phyloP scores from a whole-genome alignment of 768 basidiomycete species.

The Kwoniella mangroviensis region DNA sequence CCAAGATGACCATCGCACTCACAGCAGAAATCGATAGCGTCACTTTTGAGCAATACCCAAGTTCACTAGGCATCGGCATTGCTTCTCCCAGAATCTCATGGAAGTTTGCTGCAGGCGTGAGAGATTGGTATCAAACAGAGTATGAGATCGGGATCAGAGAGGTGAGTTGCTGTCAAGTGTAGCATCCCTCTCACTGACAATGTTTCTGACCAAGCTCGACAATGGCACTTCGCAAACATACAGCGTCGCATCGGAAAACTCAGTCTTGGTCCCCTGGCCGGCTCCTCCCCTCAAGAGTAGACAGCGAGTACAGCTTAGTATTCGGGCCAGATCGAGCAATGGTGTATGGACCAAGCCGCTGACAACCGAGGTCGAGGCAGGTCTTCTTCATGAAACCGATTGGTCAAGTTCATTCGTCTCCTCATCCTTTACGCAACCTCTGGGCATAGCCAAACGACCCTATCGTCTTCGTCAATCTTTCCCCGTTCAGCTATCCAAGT shows the following conservation, averaged over 20 bases:
- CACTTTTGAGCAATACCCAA: constrained; percentile 20
- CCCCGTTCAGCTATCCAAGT: neutral
- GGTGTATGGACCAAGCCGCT: constrained; percentile 6
- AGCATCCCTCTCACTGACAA: neutral
- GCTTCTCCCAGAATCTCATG: constrained; percentile 34
- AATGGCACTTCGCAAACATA: constrained; percentile 5
- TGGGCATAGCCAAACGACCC: constrained; percentile 28
- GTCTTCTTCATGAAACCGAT: constrained; percentile 20
- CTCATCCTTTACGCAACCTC: neutral
- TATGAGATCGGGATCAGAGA: constrained; percentile 17
- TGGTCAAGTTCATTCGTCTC: constrained; percentile 30
- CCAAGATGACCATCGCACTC: constrained; percentile 7
- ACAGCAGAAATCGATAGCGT: constrained; percentile 2
- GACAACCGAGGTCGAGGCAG: constrained; percentile 13
- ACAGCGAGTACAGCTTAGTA: constrained; percentile 16
- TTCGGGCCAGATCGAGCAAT: constrained; percentile 25
- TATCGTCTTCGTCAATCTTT: constrained; percentile 14
- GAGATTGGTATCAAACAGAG: constrained; percentile 32
- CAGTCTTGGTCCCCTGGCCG: constrained; percentile 37
- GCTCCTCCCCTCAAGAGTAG: constrained; percentile 24
- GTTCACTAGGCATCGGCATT: constrained; percentile 19
- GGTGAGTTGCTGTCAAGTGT: constrained; percentile 16
- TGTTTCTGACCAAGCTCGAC: neutral
- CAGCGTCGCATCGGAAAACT: constrained; percentile 18
- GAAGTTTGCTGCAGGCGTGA: constrained; percentile 20